Conservation (phyloP, 2,329 filamentous ascomycete species). For the Chrysosphaeria jannelii region DNA sequence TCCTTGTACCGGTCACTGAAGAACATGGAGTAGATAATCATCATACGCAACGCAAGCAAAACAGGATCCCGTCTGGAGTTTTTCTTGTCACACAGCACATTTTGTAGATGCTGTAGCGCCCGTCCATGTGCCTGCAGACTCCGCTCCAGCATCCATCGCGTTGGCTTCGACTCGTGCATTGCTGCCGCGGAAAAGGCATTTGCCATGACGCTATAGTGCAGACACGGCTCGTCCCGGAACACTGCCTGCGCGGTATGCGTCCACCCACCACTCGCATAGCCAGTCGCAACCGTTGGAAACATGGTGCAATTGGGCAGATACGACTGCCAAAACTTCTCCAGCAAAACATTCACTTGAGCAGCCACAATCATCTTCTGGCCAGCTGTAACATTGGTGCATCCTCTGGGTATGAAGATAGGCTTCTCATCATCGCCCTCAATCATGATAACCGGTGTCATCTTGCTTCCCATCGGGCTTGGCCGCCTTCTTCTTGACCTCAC, state of each 20-base stretch:
- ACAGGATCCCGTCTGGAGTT: conserved; percentile 4
- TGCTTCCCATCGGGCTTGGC: too few species aligned
- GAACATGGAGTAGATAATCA: conserved; percentile 6
- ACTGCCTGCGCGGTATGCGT: conserved; percentile 4
- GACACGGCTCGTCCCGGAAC: conserved; percentile 4
- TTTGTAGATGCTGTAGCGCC: conserved; percentile 4
- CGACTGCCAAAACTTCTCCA: conserved; percentile 4
- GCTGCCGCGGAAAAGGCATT: conserved; percentile 4
- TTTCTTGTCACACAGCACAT: conserved; percentile 3
- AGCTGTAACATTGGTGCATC: too few species aligned
- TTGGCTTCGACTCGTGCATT: conserved; percentile 1
- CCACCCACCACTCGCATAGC: conserved; percentile 5
- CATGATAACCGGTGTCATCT: too few species aligned
- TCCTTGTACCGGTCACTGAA: conserved; percentile 4
- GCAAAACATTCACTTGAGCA: conserved; percentile 3
- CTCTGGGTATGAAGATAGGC: too few species aligned
- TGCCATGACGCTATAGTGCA: conserved; percentile 4
- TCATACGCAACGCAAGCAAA: conserved; percentile 5
- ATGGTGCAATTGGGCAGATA: conserved; percentile 5
- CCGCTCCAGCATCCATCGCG: conserved; percentile 4
- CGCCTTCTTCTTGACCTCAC: too few species aligned
- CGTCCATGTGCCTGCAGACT: conserved; percentile 4
- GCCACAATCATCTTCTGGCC: conserved; percentile 2
- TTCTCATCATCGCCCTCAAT: too few species aligned
- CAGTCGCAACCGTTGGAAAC: conserved; percentile 2